These are phyloP conservation scores for Suillus sp. DNA, from an alignment of 768 basidiomycete genomes.

Conservation along the genomic window DNA sequence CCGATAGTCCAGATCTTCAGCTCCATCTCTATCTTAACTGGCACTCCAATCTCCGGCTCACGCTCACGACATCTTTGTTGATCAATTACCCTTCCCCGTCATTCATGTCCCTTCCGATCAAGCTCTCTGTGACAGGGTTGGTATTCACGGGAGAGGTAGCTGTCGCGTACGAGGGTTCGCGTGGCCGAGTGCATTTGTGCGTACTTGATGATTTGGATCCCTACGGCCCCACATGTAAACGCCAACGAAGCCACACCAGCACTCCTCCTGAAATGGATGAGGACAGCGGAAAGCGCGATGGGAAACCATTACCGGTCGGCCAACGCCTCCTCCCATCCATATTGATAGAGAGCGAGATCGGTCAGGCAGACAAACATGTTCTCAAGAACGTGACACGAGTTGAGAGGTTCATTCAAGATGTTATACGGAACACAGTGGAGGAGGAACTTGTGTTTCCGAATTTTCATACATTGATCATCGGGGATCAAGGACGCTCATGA, in stretches of 20 bases:
- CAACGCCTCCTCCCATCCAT: conserved; percentile 84
- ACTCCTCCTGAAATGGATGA: conserved; percentile 68
- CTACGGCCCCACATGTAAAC: conserved; percentile 72
- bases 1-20: conserved; percentile 72
- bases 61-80: conserved; percentile 87
- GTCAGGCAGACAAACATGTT: conserved; percentile 93
- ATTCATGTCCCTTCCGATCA: conserved; percentile 97
- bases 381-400: conserved; percentile 94
- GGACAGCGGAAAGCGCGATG: conserved; percentile 49
- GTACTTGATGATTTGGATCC: conserved; percentile 88
- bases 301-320: conserved; percentile 77
- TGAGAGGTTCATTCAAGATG: conserved; percentile 93
- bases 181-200: conserved; percentile 81
- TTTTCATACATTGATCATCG: conserved; percentile 78
- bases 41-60: conserved; percentile 86
- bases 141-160: conserved; percentile 86
- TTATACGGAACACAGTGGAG: conserved; percentile 91
- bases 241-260: conserved; percentile 44
- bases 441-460: conserved; percentile 97
- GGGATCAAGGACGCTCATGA: conserved; percentile 33
- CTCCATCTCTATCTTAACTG: conserved; percentile 85
- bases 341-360: conserved; percentile 95
- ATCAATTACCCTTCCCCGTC: conserved; percentile 96
- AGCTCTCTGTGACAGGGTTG: conserved; percentile 88
- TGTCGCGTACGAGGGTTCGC: conserved; percentile 87